Evolutionary conservation across 495 filamentous ascomycete genomes (phyloP).

Genomic region (Hyaloscypha variabilis): DNA sequence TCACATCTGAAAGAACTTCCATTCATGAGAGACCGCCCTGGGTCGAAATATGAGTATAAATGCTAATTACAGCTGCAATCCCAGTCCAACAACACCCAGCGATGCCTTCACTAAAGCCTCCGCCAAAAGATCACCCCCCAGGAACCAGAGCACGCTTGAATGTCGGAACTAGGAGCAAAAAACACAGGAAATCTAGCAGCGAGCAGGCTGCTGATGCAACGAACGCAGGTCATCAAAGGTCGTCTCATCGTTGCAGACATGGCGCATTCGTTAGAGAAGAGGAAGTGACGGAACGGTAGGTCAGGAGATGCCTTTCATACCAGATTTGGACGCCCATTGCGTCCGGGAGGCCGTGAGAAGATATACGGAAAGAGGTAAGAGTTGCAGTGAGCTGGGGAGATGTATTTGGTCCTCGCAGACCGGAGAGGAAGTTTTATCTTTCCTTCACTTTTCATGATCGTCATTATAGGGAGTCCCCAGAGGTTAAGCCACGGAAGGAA

Average conservation of each 20-base stretch:
- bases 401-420: conserved; percentile 31
- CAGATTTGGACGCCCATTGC: conserved; percentile 3
- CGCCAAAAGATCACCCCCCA: conserved; percentile 3
- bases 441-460: conserved; percentile 37
- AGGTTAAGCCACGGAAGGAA: neutral
- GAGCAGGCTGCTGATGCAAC: conserved; percentile 19
- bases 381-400: conserved; percentile 30
- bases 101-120: conserved; percentile 15
- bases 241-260: conserved; percentile 32
- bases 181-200: conserved; percentile 25
- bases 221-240: conserved; percentile 26
- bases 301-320: conserved; percentile 26
- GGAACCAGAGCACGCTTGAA: conserved; percentile 6
- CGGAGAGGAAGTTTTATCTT: conserved; percentile 30
- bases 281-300: conserved; percentile 15
- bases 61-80: conserved; percentile 21
- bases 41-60: conserved; percentile 1
- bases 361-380: conserved; percentile 3
- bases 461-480: conserved; percentile 32
- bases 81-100: conserved; percentile 27
- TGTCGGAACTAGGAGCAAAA: conserved; percentile 16
- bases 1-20: neutral
- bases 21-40: neutral
- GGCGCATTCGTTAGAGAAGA: conserved; percentile 19
- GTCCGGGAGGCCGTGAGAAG: conserved; percentile 12